These are phyloP conservation scores for Aulographum hederae DNA, from an alignment of 2,329 filamentous ascomycete species.

Conservation along the genomic window DNA sequence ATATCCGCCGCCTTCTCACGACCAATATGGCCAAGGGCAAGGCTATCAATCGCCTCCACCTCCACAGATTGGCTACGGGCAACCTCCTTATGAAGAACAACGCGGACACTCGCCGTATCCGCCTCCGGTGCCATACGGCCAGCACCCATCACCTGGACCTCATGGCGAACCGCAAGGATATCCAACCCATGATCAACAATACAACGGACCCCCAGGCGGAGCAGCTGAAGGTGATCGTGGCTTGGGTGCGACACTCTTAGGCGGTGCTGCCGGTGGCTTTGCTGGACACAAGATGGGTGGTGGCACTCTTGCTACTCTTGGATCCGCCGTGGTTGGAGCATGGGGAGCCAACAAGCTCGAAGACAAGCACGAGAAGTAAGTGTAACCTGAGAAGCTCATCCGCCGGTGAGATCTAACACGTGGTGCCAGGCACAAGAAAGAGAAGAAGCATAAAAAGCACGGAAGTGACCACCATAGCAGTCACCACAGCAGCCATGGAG, in stretches of 20 bases:
- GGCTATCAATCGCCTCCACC: background rate
- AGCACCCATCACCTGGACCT: background rate
- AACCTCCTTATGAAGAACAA: background rate
- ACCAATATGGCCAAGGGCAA: background rate
- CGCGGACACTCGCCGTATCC: background rate
- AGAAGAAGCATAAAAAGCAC: slow-evolving; percentile 9
- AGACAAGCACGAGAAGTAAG: slow-evolving; percentile 23
- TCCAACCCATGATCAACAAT: background rate
- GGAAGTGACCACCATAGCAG: slow-evolving; percentile 8
- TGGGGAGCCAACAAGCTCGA: slow-evolving; percentile 36
- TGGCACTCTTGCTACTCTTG: slow-evolving; percentile 31
- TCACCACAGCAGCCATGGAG: slow-evolving; percentile 3
- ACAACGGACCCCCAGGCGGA: slow-evolving; percentile 6
- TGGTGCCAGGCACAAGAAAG: slow-evolving; percentile 14
- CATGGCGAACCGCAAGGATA: background rate
- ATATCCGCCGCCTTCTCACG: background rate
- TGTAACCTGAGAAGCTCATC: background rate
- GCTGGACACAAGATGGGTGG: slow-evolving; percentile 35
- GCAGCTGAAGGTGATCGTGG: slow-evolving; percentile 33
- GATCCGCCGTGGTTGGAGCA: slow-evolving; percentile 32
- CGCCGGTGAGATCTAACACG: too few relatives aligned
- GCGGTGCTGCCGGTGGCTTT: slow-evolving; percentile 35
- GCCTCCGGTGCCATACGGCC: background rate
- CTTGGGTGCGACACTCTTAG: slow-evolving; percentile 34
- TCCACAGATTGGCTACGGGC: background rate